Evolutionary conservation across 2,329 filamentous ascomycete genomes (phyloP), one percentile per base, ranked within the genome.

Genomic region (Pseudocercospora vitis): DNA sequence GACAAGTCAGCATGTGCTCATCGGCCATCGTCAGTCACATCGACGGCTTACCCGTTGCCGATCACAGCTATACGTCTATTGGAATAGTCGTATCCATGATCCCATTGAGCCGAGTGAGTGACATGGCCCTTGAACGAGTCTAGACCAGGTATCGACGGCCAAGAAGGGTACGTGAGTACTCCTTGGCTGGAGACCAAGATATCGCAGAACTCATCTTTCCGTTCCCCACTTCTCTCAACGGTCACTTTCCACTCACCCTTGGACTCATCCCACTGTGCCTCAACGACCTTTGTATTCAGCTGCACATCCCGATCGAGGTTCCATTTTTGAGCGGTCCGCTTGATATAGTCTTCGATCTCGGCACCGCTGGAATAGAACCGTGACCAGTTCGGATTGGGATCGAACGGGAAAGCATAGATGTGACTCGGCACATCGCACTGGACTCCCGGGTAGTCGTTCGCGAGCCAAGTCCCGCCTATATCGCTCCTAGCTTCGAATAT

Each of bases 321-420:
- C 50, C 70, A 69, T 52, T 74, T 73, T 19, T 57, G 64, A 2
- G 69, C 70, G 4, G 65, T 67, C 2, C 59, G 51, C 42, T 73
- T 65, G 61, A 74, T 70, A 49, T 76, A 75, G 1, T 70, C 65
- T 5, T 65, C 60, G 12, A 76, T 75, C 56, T 75, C 73, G 1
- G 63, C 55, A 1, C 71, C 71, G 16, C 62, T 62, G 4, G 71
- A 69, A 45, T 73, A 75, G n/a, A 73, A 71, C 5, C 48, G 33
- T 5, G 48, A 37, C 48, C 53, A 55, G 8, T 51, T 32, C n/a
- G 52, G 52, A 23, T 58, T 55, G 3, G 52, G 40, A 47, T 47
- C 53, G 28, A 55, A 55, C 5, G 53, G 46, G 2, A 55, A 55
- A 1, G 35, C 33, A 26, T 55, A 55, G 16, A 52, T 45, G 29